These are phyloP conservation scores for Yarrowia yakushimensis DNA, from an alignment of 805 yeast genomes.

Conservation along the genomic window DNA sequence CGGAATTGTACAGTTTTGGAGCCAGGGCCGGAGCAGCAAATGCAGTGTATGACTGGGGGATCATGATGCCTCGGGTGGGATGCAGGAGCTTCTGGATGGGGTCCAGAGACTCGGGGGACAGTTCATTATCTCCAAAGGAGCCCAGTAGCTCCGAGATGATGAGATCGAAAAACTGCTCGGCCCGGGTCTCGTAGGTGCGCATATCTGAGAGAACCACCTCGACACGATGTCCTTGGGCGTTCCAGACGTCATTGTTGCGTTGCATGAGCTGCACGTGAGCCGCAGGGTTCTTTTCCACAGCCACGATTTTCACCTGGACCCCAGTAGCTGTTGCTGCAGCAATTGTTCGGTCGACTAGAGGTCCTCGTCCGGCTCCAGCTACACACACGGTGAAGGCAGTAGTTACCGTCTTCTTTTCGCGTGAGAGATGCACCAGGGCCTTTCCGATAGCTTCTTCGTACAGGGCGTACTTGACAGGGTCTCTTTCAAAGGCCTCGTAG, in stretches of 20 bases:
- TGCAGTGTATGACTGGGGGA: slow-evolving; percentile 59
- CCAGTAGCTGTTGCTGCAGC: slow-evolving; percentile 40
- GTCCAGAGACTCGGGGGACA: slow-evolving; percentile 75
- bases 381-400: slow-evolving; percentile 44
- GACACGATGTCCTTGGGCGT: slow-evolving; percentile 40
- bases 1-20: slow-evolving; percentile 46
- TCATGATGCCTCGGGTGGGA: slow-evolving; percentile 49
- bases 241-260: slow-evolving; percentile 55
- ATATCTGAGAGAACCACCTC: slow-evolving; percentile 56
- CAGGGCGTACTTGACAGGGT: slow-evolving; percentile 60
- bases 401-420: background rate
- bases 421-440: background rate
- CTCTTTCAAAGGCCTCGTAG: slow-evolving; percentile 70
- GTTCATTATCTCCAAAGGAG: slow-evolving; percentile 89
- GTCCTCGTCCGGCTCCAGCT: slow-evolving; percentile 89
- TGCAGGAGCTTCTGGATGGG: slow-evolving; percentile 44
- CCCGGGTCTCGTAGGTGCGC: slow-evolving; percentile 46
- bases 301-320: slow-evolving; percentile 42
- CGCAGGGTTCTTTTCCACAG: slow-evolving; percentile 69
- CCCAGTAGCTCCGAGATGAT: slow-evolving; percentile 82
- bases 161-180: slow-evolving; percentile 45
- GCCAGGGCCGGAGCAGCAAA: slow-evolving; percentile 64
- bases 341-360: slow-evolving; percentile 57
- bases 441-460: slow-evolving; percentile 67
- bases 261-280: slow-evolving; percentile 51